Evolutionary conservation across 441 rosid species (phyloP).

Genomic region (Adansonia rubrostipa): DNA sequence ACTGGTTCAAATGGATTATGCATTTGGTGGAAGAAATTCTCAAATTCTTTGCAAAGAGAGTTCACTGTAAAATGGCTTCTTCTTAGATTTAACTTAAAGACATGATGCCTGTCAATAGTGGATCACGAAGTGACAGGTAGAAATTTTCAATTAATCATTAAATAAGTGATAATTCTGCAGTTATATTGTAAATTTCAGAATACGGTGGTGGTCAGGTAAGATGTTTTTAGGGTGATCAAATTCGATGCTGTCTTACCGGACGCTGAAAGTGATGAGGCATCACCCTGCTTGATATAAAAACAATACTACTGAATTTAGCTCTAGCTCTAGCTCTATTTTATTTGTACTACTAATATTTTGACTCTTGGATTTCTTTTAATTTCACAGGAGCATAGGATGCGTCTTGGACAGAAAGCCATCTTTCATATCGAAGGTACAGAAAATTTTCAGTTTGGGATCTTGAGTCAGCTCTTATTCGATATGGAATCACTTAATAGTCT

Average conservation of each 20-base stretch:
- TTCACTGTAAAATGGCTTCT: background rate
- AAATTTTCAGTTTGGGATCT: background rate
- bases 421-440: conserved; percentile 89
- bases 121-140: background rate
- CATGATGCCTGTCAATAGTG: background rate
- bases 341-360: background rate
- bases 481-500: background rate
- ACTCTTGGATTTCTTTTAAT: conserved; percentile 10
- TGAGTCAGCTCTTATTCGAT: background rate
- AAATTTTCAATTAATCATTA: background rate
- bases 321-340: background rate
- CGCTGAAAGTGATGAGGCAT: conserved; percentile 2
- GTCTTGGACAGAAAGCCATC: conserved; percentile 87
- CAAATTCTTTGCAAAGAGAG: background rate
- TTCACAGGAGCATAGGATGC: conserved; percentile 89
- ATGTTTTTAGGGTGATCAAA: background rate
- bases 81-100: background rate
- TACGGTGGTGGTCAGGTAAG: background rate
- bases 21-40: background rate
- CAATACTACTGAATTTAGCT: background rate
- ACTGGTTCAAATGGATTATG: background rate
- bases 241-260: background rate
- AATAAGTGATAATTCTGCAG: background rate
- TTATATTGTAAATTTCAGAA: background rate
- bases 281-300: background rate